Evolutionary conservation across 2,329 filamentous ascomycete species (phyloP), one percentile per base, ranked within the genome.

Genomic region (Amesomyces nigricolor): DNA sequence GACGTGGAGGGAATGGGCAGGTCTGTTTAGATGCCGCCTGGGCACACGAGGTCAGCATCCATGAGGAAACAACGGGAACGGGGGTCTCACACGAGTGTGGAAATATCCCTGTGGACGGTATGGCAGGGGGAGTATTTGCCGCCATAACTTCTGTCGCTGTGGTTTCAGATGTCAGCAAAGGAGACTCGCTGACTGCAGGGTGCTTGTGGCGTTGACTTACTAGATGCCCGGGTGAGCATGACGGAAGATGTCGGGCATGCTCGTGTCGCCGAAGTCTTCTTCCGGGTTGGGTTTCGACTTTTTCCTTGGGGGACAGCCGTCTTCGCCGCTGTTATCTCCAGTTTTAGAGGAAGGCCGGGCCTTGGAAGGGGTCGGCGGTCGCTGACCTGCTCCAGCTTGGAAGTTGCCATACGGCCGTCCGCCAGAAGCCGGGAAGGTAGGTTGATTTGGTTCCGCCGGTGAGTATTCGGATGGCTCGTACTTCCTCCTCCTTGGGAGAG

Each of bases 61-160:
- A 53, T n/a, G 44, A 32, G 19, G 9, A 13, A 35, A 35, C 32
- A 38, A 9, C 7, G 3, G 6, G 3, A 35, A 11, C 14, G 16
- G 8, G 7, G 3, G 13, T 63, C 68, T 65, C 58, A 70, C 67
- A 70, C 64, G 6, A 71, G 58, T n/a, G 65, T 68, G 6, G 68
- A 70, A 32, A 71, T 68, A 40, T 68, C 65, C 44, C 60, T 58
- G 54, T 71, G 69, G 16, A 59, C 44, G 2, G 68, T 68, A 46
- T 70, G 66, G 56, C 69, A 71, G 1, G 67, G 63, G 4, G 58
- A 59, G 55, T 66, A 71, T 38, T 68, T 16, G 66, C 62, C 14
- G 62, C 59, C 19, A 26, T 58, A 64, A 14, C 61, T 60, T 19
- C 61, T 60, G 42, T 65, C 62, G 47, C 63, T 64, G 37, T 60